Evolutionary conservation across 202 grass and related monocot species (phyloP), one percentile per base, ranked within the genome.

Genomic region (Eragrostis tef): DNA sequence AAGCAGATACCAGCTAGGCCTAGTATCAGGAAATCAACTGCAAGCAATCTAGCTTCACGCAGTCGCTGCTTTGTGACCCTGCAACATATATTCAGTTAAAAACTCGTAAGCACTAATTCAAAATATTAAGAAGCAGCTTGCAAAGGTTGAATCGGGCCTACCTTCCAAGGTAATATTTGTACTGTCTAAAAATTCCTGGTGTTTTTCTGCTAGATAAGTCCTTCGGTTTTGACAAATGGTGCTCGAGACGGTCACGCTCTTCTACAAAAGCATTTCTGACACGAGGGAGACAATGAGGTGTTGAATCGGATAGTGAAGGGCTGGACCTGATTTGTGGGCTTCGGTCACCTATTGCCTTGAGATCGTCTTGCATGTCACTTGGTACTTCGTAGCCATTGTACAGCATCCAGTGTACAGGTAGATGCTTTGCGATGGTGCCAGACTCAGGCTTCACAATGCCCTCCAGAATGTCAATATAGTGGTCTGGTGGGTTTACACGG

Each of bases 1-100:
- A 98, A 84, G 88, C 95, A 98, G 73, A 94, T 91, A 80, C 95
- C 95, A 87, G 95, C 95, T 71, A 98, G 87, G 29, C 95, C 84
- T 34, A 98, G 90, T 77, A 98, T 98, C 78, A 98, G 77, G 80
- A 93, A 93, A 93, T 98, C 95, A 86, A 98, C 81, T 26, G 73
- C 87, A 48, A 91, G 92, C 29, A 88, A 43, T 83, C 76, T 89
- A 75, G 90, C 88, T 81, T 95, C 95, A 65, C 95, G 90, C 47
- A 98, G 25, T 29, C 92, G 68, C 79, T 98, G 95, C 86, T 94
- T 98, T 2, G 86, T 89, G 64, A 97, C 94, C 83, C 94, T 97
- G 86, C 15, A 78, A 84, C 21, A 17, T 12, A 81, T 57, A 54
- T 29, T 79, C 34, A 66, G 19, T 75, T 75, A 82, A 69, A 17